Percentiles rank a stretch among this genome's conserved stretches.
phyloP scores from a whole-genome alignment of 106 monocot species.

The Chionographis japonica region DNA sequence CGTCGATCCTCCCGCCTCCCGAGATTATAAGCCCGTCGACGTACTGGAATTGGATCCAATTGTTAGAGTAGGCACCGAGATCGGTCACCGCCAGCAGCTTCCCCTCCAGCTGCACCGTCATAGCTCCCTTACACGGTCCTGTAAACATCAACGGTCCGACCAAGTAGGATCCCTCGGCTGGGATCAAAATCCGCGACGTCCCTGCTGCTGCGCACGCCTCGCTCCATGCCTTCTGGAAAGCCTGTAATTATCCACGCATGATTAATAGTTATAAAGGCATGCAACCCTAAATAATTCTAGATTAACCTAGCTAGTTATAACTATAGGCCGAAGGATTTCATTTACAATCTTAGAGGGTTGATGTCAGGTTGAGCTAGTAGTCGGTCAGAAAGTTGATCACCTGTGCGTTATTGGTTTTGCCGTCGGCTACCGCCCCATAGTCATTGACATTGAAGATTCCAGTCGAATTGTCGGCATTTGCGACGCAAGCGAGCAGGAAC shows the following conservation, averaged over 20 bases:
- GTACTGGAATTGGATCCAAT: conserved; percentile 64
- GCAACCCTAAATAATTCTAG: no score
- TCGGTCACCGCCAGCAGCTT: conserved; percentile 46
- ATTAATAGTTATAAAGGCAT: no score
- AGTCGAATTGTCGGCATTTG: no score
- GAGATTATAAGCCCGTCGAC: conserved; percentile 32
- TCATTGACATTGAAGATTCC: no score
- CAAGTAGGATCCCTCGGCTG: conserved; percentile 41
- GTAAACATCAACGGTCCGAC: conserved; percentile 38
- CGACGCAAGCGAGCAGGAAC: no score
- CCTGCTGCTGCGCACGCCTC: conserved; percentile 47
- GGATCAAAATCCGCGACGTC: conserved; percentile 22
- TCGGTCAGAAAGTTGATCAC: no score
- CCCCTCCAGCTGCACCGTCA: conserved; percentile 21
- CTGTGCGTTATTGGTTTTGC: no score
- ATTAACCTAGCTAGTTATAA: no score
- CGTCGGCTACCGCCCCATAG: no score
- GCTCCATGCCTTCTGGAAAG: conserved; percentile 51
- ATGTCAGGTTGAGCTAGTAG: no score
- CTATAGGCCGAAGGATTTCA: no score
- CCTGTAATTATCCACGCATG: conserved; percentile 19
- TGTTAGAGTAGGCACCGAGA: conserved; percentile 18
- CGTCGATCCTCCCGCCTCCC: conserved; percentile 68
- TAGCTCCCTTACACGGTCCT: conserved; percentile 52
- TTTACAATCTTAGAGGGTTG: no score